A percentile compares a stretch with the other conserved stretches of the same genome.
Conservation (phyloP, 176 grass and related monocot genomes). For the Tillandsia fasciculata region DNA sequence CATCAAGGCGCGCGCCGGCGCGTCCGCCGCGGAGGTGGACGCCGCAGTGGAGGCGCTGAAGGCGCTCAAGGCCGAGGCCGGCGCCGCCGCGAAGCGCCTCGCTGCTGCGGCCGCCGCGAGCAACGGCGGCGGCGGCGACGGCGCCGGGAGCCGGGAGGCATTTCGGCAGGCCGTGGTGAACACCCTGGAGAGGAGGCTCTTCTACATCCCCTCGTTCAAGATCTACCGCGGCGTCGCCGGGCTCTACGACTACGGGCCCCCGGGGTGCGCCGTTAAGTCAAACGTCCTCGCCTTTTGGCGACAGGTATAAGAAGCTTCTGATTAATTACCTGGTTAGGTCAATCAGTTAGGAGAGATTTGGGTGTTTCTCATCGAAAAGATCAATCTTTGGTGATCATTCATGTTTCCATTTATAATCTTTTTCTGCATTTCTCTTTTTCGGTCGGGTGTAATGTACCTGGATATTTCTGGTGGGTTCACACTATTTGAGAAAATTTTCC, state of each 20-base stretch:
- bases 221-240: slow-evolving; percentile 85
- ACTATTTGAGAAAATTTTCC: background rate
- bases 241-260: slow-evolving; percentile 72
- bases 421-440: background rate
- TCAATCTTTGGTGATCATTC: background rate
- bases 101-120: slow-evolving; percentile 26
- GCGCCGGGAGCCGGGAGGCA: slow-evolving; percentile 32
- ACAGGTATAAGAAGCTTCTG: slow-evolving; percentile 22
- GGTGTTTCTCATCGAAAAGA: background rate
- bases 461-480: background rate
- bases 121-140: slow-evolving; percentile 23
- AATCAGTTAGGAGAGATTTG: background rate
- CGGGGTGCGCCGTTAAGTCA: slow-evolving; percentile 65
- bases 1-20: slow-evolving; percentile 31
- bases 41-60: slow-evolving; percentile 50
- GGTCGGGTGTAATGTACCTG: background rate
- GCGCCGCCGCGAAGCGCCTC: slow-evolving; percentile 41
- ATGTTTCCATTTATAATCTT: background rate
- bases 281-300: slow-evolving; percentile 76
- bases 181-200: slow-evolving; percentile 65
- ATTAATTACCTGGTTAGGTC: background rate
- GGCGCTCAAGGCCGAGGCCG: slow-evolving; percentile 45
- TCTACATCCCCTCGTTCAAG: slow-evolving; percentile 78
- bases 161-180: slow-evolving; percentile 68
- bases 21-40: slow-evolving; percentile 30